A percentile compares a stretch with the other conserved stretches of the same genome.
phyloP scores from a whole-genome alignment of 2,329 filamentous ascomycete genomes.

The Exophiala viscosa region DNA sequence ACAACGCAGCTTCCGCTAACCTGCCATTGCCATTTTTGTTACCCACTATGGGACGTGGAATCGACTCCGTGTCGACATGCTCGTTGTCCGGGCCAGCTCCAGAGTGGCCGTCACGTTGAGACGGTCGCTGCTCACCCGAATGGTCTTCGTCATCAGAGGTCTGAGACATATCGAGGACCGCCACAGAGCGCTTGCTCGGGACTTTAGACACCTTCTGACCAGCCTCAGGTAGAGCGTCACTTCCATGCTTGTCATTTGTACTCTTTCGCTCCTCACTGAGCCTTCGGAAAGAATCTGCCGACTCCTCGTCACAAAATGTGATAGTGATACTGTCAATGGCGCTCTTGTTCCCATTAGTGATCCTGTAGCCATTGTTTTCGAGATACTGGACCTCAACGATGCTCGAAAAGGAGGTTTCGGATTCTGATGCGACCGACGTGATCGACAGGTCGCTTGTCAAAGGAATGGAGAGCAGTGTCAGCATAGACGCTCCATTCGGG shows the following conservation, averaged over 20 bases:
- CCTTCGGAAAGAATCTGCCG: slow-evolving; percentile 5
- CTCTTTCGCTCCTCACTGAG: background rate
- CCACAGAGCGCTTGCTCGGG: slow-evolving; percentile 8
- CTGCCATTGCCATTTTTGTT: too few relatives aligned
- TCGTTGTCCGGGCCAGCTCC: too few relatives aligned
- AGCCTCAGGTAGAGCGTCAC: background rate
- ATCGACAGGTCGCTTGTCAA: slow-evolving; percentile 4
- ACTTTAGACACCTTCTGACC: background rate
- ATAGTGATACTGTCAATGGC: slow-evolving; percentile 13
- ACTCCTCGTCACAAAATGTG: slow-evolving; percentile 9
- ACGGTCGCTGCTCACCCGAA: too few relatives aligned
- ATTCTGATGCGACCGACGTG: background rate
- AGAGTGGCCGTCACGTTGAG: too few relatives aligned
- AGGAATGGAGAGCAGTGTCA: slow-evolving; percentile 11
- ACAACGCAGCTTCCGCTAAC: too few relatives aligned
- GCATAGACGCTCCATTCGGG: slow-evolving; percentile 5
- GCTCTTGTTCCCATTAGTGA: slow-evolving; percentile 13
- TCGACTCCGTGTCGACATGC: too few relatives aligned
- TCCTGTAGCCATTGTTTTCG: slow-evolving; percentile 7
- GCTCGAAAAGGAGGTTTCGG: slow-evolving; percentile 6
- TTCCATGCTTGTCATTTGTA: background rate
- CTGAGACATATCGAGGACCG: slow-evolving; percentile 4
- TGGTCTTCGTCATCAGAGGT: too few relatives aligned
- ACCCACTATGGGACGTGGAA: too few relatives aligned
- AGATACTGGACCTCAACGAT: slow-evolving; percentile 12